Evolutionary conservation across 1,139 yeast species (phyloP).

Genomic region (Sugiyamaella japonica): DNA sequence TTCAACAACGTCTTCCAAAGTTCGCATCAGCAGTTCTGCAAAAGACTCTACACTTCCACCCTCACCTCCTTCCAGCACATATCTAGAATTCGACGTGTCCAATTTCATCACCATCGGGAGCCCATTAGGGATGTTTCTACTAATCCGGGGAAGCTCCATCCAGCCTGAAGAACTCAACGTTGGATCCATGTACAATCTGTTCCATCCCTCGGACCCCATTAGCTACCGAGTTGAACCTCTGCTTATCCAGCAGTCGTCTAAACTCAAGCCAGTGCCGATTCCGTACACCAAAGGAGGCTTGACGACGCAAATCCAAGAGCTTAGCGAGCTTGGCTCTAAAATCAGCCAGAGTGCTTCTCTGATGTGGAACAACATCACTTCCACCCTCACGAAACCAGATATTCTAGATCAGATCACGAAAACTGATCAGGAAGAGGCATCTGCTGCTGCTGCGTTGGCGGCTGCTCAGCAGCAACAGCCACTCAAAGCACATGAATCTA

Average conservation of each 20-base stretch:
- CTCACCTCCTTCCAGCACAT: constrained; percentile 33
- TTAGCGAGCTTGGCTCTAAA: constrained; percentile 46
- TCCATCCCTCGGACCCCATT: constrained; percentile 88
- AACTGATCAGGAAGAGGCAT: constrained; percentile 11
- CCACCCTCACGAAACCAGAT: constrained; percentile 15
- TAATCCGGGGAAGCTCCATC: constrained; percentile 33
- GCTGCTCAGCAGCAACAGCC: not conserved
- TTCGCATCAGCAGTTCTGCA: constrained; percentile 15
- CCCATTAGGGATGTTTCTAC: constrained; percentile 80
- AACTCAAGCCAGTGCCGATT: constrained; percentile 58
- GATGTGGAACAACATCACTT: constrained; percentile 41
- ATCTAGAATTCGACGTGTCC: constrained; percentile 65
- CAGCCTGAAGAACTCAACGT: constrained; percentile 41
- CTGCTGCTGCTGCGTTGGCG: constrained; percentile 4
- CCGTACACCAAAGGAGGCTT: constrained; percentile 54
- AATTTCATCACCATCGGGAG: constrained; percentile 81
- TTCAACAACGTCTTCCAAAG: constrained; percentile 16
- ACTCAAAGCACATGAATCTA: not conserved
- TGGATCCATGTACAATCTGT: constrained; percentile 66
- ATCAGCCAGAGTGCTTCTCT: constrained; percentile 48
- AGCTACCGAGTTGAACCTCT: constrained; percentile 86
- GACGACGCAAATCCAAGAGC: constrained; percentile 47
- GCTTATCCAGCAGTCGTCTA: constrained; percentile 54
- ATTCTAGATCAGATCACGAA: constrained; percentile 16
- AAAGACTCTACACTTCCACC: constrained; percentile 19